These are phyloP conservation scores for Xanthoceras sorbifolium DNA, from an alignment of 345 rosid species.

Conservation along the genomic window DNA sequence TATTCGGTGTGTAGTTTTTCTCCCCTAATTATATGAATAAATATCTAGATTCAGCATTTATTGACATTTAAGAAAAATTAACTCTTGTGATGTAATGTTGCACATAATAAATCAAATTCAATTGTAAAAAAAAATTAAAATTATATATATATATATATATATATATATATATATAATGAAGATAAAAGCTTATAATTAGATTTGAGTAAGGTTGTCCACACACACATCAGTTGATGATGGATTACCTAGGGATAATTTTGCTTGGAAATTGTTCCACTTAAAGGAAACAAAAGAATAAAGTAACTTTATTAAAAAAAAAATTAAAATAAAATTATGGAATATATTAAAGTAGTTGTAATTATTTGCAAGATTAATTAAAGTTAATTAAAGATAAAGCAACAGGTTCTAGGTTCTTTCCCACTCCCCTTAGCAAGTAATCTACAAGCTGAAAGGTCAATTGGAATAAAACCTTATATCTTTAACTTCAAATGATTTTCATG, in stretches of 20 bases:
- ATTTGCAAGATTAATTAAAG: slow-evolving; percentile 10
- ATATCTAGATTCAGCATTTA: too few relatives aligned
- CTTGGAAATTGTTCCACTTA: not conserved
- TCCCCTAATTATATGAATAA: too few relatives aligned
- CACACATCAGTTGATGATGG: not conserved
- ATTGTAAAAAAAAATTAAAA: not conserved
- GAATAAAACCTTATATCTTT: not conserved
- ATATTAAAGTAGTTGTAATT: slow-evolving; percentile 21
- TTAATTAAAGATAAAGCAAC: slow-evolving; percentile 11
- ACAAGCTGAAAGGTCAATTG: not conserved
- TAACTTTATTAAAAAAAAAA: not conserved
- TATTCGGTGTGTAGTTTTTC: too few relatives aligned
- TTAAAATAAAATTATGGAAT: not conserved
- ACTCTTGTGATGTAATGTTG: too few relatives aligned
- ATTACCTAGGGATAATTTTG: slow-evolving; percentile 16
- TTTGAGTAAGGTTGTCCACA: slow-evolving; percentile 17
- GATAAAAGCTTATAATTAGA: not conserved
- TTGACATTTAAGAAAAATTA: too few relatives aligned
- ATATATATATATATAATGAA: not conserved
- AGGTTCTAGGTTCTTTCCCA: slow-evolving; percentile 3
- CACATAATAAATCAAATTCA: too few relatives aligned
- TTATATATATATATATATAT: not conserved
- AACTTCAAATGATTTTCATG: too few relatives aligned
- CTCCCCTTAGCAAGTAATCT: slow-evolving; percentile 4
- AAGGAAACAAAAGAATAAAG: slow-evolving; percentile 12